phyloP scores from a whole-genome alignment of 2,329 filamentous ascomycete species.

The Fusarium proliferatum region DNA sequence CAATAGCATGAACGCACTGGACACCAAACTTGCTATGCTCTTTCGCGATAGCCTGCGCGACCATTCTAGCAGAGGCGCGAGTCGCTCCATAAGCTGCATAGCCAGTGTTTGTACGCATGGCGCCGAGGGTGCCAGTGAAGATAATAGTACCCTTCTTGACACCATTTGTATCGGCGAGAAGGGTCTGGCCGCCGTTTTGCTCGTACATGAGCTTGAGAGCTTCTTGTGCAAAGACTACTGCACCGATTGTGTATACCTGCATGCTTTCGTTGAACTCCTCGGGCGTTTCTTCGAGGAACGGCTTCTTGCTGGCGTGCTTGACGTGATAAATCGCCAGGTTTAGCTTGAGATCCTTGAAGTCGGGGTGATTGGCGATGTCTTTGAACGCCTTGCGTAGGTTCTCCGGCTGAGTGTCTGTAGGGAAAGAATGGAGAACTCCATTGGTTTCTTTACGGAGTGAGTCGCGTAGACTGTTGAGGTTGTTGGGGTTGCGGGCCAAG shows the following conservation, averaged over 20 bases:
- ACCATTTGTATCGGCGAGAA: slow-evolving; percentile 56
- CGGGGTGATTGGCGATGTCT: slow-evolving; percentile 58
- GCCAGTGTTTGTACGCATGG: slow-evolving; percentile 63
- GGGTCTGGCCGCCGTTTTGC: slow-evolving; percentile 59
- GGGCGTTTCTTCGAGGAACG: slow-evolving; percentile 65
- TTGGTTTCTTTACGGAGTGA: slow-evolving; percentile 60
- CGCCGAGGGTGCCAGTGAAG: slow-evolving; percentile 66
- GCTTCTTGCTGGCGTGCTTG: slow-evolving; percentile 65
- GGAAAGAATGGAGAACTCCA: slow-evolving; percentile 33
- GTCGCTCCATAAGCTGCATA: slow-evolving; percentile 67
- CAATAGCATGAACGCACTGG: slow-evolving; percentile 69
- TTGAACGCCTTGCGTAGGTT: slow-evolving; percentile 26
- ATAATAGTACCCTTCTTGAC: slow-evolving; percentile 68
- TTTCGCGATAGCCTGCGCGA: slow-evolving; percentile 65
- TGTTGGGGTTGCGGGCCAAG: slow-evolving; percentile 32
- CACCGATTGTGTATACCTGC: slow-evolving; percentile 64
- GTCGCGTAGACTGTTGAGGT: slow-evolving; percentile 45
- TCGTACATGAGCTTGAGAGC: slow-evolving; percentile 62
- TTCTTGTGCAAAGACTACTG: slow-evolving; percentile 66
- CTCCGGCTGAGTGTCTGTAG: slow-evolving; percentile 20
- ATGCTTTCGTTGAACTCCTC: slow-evolving; percentile 60
- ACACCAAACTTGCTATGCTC: slow-evolving; percentile 67
- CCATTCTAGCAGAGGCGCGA: slow-evolving; percentile 62
- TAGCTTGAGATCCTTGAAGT: slow-evolving; percentile 62
- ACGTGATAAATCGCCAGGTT: slow-evolving; percentile 65